Conservation (phyloP, 164 flowering plant genomes). For the Pachysandra terminalis region DNA sequence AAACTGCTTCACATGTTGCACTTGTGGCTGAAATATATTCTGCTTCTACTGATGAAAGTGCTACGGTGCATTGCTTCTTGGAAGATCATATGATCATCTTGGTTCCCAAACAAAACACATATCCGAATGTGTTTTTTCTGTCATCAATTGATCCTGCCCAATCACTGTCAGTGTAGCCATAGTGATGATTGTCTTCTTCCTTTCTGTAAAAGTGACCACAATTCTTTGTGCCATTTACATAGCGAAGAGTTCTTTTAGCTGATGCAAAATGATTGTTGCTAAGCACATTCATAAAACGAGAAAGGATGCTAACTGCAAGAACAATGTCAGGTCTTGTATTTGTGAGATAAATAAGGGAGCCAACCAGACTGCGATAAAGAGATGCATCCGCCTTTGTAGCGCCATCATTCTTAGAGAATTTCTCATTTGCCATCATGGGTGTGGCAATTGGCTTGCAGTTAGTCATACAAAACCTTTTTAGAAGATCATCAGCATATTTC, state of each 20-base stretch:
- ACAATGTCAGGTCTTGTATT: too few species aligned
- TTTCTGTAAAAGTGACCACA: background rate
- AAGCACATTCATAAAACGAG: slow-evolving; percentile 12
- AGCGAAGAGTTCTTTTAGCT: background rate
- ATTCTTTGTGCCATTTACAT: background rate
- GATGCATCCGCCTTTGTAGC: slow-evolving; percentile 2
- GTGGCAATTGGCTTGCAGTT: slow-evolving; percentile 13
- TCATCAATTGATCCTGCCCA: background rate
- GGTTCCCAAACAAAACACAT: background rate
- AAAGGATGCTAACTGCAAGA: background rate
- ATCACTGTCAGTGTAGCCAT: background rate
- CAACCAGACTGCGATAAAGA: slow-evolving; percentile 6
- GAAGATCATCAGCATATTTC: slow-evolving; percentile 13
- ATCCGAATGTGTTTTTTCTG: background rate
- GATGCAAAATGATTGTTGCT: background rate
- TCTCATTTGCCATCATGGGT: slow-evolving; percentile 9
- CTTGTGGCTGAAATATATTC: slow-evolving; percentile 4
- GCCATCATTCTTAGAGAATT: slow-evolving; percentile 15
- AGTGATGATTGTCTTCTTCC: background rate
- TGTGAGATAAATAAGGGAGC: slow-evolving; percentile 9
- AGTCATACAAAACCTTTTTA: slow-evolving; percentile 7
- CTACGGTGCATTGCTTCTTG: background rate
- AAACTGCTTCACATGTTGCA: background rate
- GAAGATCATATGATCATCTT: background rate
- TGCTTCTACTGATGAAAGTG: background rate